Base-by-base conservation (phyloP, 1,284 basidiomycete genomes). In the Takashimella tepidaria region DNA sequence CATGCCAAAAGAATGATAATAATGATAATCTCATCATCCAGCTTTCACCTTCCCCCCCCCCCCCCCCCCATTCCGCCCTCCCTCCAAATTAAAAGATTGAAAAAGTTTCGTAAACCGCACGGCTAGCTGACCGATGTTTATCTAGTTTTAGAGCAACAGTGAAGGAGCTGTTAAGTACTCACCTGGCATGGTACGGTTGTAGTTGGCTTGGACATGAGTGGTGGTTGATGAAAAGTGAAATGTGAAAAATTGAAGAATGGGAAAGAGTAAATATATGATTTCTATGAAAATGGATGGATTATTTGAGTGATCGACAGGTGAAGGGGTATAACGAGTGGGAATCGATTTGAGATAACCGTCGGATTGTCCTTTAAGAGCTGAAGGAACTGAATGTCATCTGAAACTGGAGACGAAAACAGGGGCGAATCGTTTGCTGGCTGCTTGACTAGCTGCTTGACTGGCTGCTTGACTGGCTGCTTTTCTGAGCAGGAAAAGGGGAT, bases 151-250 rank as follows among this genome's bases (percentile, higher is more conserved):
- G 13, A 41, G 27, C 20, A 26, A 49, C 16, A 4, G 3, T 6
- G 21, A 20, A 42, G 41, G 40, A 12, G 11, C 48, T 40, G 16
- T 41, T 31, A 23, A 21, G 12, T 5, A 56, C 79, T 57, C 56
- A 83, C 83, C 78, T 85, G 83, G 69, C 84, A 85, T 12, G 83
- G 83, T 22, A 85, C 84, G 19, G 83, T 84, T 11, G 59, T 56
- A 37, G 64, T 57, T 21, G 57, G 52, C 48, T 60, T 58, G 49
- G 59, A 58, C 59, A 60, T 60, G 41, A n/a, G n/a, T n/a, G n/a
- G n/a, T n/a, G n/a, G n/a, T n/a, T n/a, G n/a, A 19, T 37, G 16
- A 27, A 5, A 37, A 37, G 31, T 48, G 42, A 43, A n/a, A 19
- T 22, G 42, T 43, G 5, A 21, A 6, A 43, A 19, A 21, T 12